Percentiles rank a stretch among this genome's conserved stretches.
Conservation (phyloP, 257 asterid species). For the Echites panduratus region DNA sequence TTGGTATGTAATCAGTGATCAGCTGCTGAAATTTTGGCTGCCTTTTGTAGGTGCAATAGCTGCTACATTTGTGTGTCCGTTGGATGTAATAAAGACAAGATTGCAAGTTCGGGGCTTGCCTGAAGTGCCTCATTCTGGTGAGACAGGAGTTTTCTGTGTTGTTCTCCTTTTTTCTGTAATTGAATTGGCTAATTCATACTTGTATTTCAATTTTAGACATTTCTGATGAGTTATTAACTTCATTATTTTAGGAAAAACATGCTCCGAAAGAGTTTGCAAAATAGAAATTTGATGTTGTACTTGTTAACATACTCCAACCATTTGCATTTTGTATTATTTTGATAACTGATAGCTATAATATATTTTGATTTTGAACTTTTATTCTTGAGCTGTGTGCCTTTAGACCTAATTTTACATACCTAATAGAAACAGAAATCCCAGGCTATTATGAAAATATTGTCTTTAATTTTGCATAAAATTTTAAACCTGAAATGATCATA, state of each 20-base stretch:
- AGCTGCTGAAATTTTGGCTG: neutral
- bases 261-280: neutral
- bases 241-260: neutral
- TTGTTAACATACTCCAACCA: neutral
- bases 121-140: slow-evolving; percentile 46
- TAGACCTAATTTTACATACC: neutral
- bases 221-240: neutral
- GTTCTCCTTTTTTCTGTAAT: neutral
- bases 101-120: slow-evolving; percentile 81
- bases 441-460: neutral
- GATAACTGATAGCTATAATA: neutral
- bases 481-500: neutral
- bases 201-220: neutral
- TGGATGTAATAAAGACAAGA: slow-evolving; percentile 96
- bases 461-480: neutral
- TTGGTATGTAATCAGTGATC: neutral
- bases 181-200: neutral
- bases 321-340: neutral
- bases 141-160: slow-evolving; percentile 2
- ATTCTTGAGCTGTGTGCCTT: neutral
- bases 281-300: neutral
- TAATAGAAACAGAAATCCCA: neutral
- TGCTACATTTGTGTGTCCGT: slow-evolving; percentile 85
- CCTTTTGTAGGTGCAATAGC: slow-evolving; percentile 73
- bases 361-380: neutral